Evolutionary conservation across 1,284 basidiomycete genomes (phyloP), one percentile per base, ranked within the genome.

Genomic region (Puccinia brachypodii): DNA sequence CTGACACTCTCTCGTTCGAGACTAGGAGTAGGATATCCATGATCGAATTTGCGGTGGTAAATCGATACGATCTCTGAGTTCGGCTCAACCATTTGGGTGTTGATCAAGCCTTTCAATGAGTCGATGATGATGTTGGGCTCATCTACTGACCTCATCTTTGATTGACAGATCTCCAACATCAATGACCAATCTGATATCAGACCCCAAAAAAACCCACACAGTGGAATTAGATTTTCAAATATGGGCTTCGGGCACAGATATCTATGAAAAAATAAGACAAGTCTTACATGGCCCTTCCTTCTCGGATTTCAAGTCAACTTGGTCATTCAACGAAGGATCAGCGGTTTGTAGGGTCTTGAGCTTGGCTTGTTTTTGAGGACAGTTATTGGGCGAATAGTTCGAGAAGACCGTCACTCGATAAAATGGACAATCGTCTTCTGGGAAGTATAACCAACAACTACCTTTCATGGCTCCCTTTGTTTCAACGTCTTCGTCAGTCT

Each of bases 401-500:
- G 88, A 88, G 85, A 89, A 89, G 85, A 89, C 88, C 81, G 89
- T 89, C 22, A 88, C 88, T 62, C 89, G 88, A 86, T 89, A 89
- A 86, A 89, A 89, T 53, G 89, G 89, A 62, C 87, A 87, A 86
- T 89, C 86, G 83, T 88, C 87, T 83, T 89, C 88, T 16, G 83
- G 83, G 72, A 87, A 87, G 86, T 87, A 87, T 64, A 87, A 85
- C 87, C 87, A 87, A 86, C 88, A 87, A 86, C 88, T 83, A 87
- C 86, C 86, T 66, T 85, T 86, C 75, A 86, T 85, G 53, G 74
- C 47, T 13, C 71, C 44, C 60, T 58, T 31, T 25, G 47, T 9
- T 11, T 22, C 72, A 25, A 47, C 53, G 42, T 25, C 36, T 11
- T 38, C 9, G 40, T 33, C 44, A 53, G 6, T 72, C 13, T 50